A percentile compares a stretch with the other conserved stretches of the same genome.
Evolutionary conservation across 805 yeast species (phyloP).

Genomic region (Zygosaccharomyces bisporus): DNA sequence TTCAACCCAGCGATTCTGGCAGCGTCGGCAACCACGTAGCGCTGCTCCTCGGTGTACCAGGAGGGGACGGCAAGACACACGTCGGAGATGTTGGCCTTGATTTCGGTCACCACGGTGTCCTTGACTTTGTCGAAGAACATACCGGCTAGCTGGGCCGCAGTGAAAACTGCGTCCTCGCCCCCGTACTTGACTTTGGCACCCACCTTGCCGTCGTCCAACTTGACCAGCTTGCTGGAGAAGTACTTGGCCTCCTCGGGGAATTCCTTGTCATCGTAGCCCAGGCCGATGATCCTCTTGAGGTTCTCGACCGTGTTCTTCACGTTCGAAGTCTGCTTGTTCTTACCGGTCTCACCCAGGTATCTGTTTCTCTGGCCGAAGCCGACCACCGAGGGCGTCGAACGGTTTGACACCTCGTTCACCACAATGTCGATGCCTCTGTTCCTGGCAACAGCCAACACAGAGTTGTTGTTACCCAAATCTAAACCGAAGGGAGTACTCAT

Average conservation of each 20-base stretch:
- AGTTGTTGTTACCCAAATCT: constrained; percentile 93
- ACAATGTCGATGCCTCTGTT: constrained; percentile 98
- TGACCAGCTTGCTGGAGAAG: constrained; percentile 67
- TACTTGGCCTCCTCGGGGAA: constrained; percentile 68
- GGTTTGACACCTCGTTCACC: constrained; percentile 97
- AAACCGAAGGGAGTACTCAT: constrained; percentile 97
- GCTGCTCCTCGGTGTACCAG: constrained; percentile 96
- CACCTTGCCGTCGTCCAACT: constrained; percentile 66
- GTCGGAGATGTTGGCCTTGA: constrained; percentile 72
- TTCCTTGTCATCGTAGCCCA: constrained; percentile 63
- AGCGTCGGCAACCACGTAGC: constrained; percentile 94
- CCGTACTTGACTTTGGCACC: constrained; percentile 83
- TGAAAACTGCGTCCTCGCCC: constrained; percentile 73
- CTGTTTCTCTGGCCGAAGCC: constrained; percentile 90
- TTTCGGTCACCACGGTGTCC: constrained; percentile 73
- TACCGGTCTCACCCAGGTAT: constrained; percentile 91
- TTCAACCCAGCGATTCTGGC: constrained; percentile 93
- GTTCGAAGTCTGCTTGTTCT: constrained; percentile 94
- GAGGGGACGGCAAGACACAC: constrained; percentile 93
- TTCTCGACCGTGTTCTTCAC: constrained; percentile 94
- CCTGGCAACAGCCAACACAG: constrained; percentile 94
- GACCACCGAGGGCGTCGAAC: constrained; percentile 88
- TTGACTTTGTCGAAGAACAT: constrained; percentile 93
- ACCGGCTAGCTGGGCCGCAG: constrained; percentile 87
- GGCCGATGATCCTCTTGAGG: constrained; percentile 88